Evolutionary conservation across 2,329 filamentous ascomycete species (phyloP).

Genomic region (Ophiosphaerella korrae): DNA sequence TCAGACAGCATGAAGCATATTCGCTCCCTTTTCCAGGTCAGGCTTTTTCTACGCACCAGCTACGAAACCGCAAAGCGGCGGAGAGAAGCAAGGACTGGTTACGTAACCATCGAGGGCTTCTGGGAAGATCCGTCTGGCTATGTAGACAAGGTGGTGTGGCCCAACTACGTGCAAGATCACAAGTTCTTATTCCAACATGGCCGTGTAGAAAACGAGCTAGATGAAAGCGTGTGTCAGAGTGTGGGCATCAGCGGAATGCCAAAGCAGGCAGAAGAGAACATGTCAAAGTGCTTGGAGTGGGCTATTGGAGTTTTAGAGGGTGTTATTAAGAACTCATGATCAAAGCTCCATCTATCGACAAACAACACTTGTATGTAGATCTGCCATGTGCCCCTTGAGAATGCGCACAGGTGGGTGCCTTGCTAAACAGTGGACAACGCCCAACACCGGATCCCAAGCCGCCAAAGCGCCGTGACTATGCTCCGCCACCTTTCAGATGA

Average conservation of each 20-base stretch:
- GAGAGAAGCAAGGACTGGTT: constrained; percentile 72
- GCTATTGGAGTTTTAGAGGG: constrained; percentile 30
- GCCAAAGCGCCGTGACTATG: constrained; percentile 18
- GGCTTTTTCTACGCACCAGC: constrained; percentile 74
- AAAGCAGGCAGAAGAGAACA: constrained; percentile 41
- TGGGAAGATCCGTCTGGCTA: constrained; percentile 95
- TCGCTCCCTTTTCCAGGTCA: constrained; percentile 70
- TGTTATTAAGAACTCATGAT: constrained; percentile 22
- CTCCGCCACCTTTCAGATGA: constrained; percentile 8
- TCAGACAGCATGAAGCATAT: constrained; percentile 60
- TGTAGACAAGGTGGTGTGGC: constrained; percentile 94
- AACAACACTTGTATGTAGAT: not conserved
- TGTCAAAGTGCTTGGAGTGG: constrained; percentile 41
- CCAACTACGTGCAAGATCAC: constrained; percentile 85
- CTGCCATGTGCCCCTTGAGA: too few relatives aligned
- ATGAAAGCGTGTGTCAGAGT: constrained; percentile 46
- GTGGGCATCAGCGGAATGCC: constrained; percentile 47
- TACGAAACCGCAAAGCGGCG: constrained; percentile 67
- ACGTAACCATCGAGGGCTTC: constrained; percentile 82
- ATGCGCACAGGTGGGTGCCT: too few relatives aligned
- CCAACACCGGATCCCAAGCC: constrained; percentile 2
- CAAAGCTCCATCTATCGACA: not conserved
- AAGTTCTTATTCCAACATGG: constrained; percentile 75
- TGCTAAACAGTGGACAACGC: too few relatives aligned
- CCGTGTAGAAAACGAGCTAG: constrained; percentile 65